Percentiles rank a stretch among this genome's conserved stretches.
These are phyloP conservation scores for Leishmania braziliensis DNA, from an alignment of 208 protist species.

Conservation along the genomic window DNA sequence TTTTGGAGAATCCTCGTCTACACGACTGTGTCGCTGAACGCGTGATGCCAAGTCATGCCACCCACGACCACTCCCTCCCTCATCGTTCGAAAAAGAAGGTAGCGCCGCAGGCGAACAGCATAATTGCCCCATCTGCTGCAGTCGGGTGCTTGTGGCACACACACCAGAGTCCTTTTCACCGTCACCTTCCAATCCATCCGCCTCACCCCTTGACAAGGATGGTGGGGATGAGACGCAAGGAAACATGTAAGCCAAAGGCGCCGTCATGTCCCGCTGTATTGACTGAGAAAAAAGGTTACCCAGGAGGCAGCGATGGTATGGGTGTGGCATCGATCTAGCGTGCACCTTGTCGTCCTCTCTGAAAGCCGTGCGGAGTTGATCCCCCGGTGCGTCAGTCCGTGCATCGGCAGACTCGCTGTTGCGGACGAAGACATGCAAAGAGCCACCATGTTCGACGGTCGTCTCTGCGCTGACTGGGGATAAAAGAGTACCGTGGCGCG, in stretches of 20 bases:
- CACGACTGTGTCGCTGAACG: not conserved
- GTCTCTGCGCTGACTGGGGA: not conserved
- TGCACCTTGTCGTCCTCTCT: not conserved
- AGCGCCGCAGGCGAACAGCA: not conserved
- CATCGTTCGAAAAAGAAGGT: not conserved
- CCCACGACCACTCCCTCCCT: not conserved
- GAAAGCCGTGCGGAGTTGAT: not conserved
- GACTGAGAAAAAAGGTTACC: not conserved
- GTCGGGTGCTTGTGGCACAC: not conserved
- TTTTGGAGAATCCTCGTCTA: not conserved
- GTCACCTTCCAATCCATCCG: not conserved
- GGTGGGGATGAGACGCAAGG: not conserved
- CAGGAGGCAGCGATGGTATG: slow-evolving; percentile 8
- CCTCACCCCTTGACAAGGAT: too few relatives aligned
- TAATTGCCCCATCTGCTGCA: not conserved
- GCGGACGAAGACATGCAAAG: not conserved
- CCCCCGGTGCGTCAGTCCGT: not conserved
- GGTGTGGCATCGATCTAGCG: not conserved
- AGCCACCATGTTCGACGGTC: too few relatives aligned
- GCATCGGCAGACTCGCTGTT: not conserved
- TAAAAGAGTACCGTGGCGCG: not conserved
- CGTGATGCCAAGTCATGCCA: too few relatives aligned
- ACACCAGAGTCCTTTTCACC: not conserved
- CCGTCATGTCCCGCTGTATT: not conserved
- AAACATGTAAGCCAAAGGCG: not conserved